Conservation (phyloP, 352 stramenopile genomes). For the Elongisporangium anandrum region DNA sequence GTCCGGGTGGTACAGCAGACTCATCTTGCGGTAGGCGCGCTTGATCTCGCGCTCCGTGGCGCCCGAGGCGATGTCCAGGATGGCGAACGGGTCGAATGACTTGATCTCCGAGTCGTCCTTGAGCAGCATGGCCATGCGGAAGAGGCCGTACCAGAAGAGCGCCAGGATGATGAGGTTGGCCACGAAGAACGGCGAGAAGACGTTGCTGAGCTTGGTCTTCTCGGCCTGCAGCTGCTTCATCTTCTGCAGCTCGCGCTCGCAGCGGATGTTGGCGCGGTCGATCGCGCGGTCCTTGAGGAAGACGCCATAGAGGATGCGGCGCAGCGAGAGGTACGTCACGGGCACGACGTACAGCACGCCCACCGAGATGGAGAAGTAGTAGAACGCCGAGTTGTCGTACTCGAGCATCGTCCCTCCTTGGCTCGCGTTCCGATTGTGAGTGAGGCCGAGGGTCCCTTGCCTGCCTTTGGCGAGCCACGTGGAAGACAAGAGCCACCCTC, state of each 20-base stretch:
- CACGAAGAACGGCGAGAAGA: constrained; percentile 79
- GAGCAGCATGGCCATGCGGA: constrained; percentile 90
- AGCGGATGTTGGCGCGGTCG: constrained; percentile 78
- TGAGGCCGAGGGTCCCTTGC: neutral
- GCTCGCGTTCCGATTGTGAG: neutral
- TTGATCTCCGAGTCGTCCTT: constrained; percentile 97
- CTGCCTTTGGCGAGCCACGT: neutral
- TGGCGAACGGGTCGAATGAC: constrained; percentile 97
- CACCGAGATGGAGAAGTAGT: constrained; percentile 98
- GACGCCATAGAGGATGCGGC: constrained; percentile 83
- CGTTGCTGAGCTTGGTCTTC: constrained; percentile 80
- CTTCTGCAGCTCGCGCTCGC: constrained; percentile 80
- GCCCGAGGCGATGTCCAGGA: constrained; percentile 92
- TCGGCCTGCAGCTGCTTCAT: constrained; percentile 83
- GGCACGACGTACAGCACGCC: constrained; percentile 96
- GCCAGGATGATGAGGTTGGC: constrained; percentile 70
- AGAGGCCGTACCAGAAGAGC: constrained; percentile 78
- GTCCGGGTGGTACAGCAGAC: constrained; percentile 91
- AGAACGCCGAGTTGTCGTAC: constrained; percentile 99
- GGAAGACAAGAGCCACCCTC: neutral
- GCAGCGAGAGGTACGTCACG: constrained; percentile 89
- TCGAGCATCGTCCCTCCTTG: constrained; percentile 84
- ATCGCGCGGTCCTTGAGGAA: constrained; percentile 87
- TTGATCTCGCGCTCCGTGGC: constrained; percentile 95
- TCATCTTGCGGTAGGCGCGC: constrained; percentile 91